Percentiles rank a stretch among this genome's conserved stretches.
These are phyloP conservation scores for Phytophthora quininea DNA, from an alignment of 352 stramenopile genomes.

Conservation along the genomic window DNA sequence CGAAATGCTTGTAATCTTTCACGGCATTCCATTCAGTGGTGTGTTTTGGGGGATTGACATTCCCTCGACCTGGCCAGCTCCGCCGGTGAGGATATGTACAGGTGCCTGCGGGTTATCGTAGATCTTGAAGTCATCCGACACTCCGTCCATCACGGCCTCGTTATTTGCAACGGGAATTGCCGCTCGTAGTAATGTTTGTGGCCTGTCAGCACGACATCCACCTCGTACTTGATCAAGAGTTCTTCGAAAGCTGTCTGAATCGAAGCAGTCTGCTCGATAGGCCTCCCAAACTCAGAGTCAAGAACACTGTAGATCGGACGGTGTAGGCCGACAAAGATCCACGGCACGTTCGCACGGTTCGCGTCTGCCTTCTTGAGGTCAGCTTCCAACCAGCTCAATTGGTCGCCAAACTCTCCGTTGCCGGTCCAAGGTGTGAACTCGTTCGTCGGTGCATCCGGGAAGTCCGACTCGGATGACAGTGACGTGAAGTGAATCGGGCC, in stretches of 20 bases:
- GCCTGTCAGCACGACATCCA: slow-evolving; percentile 85
- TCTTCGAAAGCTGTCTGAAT: slow-evolving; percentile 80
- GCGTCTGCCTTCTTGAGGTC: slow-evolving; percentile 64
- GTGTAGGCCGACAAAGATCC: slow-evolving; percentile 79
- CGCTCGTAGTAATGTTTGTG: slow-evolving; percentile 90
- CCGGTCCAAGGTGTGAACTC: slow-evolving; percentile 27
- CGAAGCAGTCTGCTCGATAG: slow-evolving; percentile 17
- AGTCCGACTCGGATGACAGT: slow-evolving; percentile 84
- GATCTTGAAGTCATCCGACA: slow-evolving; percentile 52
- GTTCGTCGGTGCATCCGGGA: slow-evolving; percentile 41
- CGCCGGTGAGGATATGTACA: slow-evolving; percentile 72
- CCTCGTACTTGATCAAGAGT: slow-evolving; percentile 85
- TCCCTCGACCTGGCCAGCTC: slow-evolving; percentile 65
- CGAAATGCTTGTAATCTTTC: slow-evolving; percentile 50
- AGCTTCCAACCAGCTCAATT: slow-evolving; percentile 52
- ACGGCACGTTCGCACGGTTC: slow-evolving; percentile 58
- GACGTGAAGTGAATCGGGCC: slow-evolving; percentile 82
- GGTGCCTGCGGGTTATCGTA: slow-evolving; percentile 69
- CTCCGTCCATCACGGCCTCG: slow-evolving; percentile 46
- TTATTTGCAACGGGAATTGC: slow-evolving; percentile 54
- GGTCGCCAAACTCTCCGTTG: slow-evolving; percentile 57
- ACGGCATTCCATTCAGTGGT: slow-evolving; percentile 50
- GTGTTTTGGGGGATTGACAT: slow-evolving; percentile 22
- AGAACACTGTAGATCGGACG: slow-evolving; percentile 68
- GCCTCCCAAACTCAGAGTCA: slow-evolving; percentile 18